phyloP scores from a whole-genome alignment of 352 stramenopile genomes.

The Phytophthora meadii region DNA sequence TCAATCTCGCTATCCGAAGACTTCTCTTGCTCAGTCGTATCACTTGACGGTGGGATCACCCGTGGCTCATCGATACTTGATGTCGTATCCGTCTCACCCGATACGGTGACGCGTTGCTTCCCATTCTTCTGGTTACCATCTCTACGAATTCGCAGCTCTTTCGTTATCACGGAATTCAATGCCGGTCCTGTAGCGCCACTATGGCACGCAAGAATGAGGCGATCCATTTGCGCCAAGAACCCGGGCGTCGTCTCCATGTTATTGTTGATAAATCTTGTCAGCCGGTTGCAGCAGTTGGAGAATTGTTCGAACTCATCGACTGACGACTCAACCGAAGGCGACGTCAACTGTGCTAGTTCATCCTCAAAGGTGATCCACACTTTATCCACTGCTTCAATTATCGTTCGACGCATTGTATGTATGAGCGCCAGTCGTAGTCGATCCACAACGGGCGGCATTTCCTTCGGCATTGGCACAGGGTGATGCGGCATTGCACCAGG shows the following conservation, averaged over 20 bases:
- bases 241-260: constrained; percentile 69
- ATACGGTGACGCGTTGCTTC: background rate
- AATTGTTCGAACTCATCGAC: constrained; percentile 53
- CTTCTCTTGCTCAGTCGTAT: constrained; percentile 1
- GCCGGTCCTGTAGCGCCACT: constrained; percentile 46
- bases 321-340: background rate
- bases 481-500: constrained; percentile 18
- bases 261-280: constrained; percentile 52
- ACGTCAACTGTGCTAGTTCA: constrained; percentile 12
- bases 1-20: constrained; percentile 2
- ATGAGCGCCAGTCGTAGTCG: constrained; percentile 43
- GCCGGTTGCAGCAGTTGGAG: constrained; percentile 50
- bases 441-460: constrained; percentile 3
- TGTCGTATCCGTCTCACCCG: background rate
- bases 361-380: constrained; percentile 51
- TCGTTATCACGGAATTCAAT: constrained; percentile 50
- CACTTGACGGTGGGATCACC: constrained; percentile 9
- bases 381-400: constrained; percentile 53
- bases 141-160: constrained; percentile 50
- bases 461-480: constrained; percentile 14
- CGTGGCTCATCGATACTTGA: background rate
- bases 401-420: constrained; percentile 41
- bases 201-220: constrained; percentile 69
- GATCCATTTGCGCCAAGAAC: constrained; percentile 73
- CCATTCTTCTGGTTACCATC: background rate